Evolutionary conservation across 805 yeast genomes (phyloP), one percentile per base, ranked within the genome.

Genomic region (Schwanniomyces sp.): DNA sequence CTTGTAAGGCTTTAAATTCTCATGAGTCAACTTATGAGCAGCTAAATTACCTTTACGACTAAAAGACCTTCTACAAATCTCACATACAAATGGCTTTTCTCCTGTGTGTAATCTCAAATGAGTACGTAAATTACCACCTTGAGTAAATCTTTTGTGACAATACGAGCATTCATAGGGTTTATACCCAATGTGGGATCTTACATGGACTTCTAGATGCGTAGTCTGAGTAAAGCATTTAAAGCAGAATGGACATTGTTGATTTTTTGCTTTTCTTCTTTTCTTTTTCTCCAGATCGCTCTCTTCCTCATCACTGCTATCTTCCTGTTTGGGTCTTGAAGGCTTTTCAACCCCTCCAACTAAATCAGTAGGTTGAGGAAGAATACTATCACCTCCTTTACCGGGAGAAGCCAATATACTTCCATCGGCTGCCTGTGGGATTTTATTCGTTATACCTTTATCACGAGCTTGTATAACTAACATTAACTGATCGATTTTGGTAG

Each of bases 401-500:
- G 52, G 52, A 1, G 66, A 61, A 3, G 83, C 88, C 45, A 84
- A 59, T 26, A 85, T 75, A 32, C 84, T 79, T 1, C 96, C 95
- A 64, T 86, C 91, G 7, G 80, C 79, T 1, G 85, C 80, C 51
- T 82, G 84, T 42, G 77, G 75, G 37, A 87, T 84, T 41, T 76
- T 79, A 9, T 82, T 79, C n/a, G 80, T 81, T 24, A 85, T 75
- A 7, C 91, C 88, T 53, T 87, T 86, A 50, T 86, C 87, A 44
- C 96, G 77, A 0, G 96, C 96, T 64, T 91, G 96, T 45, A 91
- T 86, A 34, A 90, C 88, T 42, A 91, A 74, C 97, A 91, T 90
- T 58, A 91, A 71, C 58, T 86, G 95, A 67, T 91, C 98, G 25
- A 91, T 88, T 60, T 88, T 88, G 0, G 96, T 91, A 3, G 91